Base-by-base conservation (phyloP, 805 yeast genomes). In the Blastobotrys americana region DNA sequence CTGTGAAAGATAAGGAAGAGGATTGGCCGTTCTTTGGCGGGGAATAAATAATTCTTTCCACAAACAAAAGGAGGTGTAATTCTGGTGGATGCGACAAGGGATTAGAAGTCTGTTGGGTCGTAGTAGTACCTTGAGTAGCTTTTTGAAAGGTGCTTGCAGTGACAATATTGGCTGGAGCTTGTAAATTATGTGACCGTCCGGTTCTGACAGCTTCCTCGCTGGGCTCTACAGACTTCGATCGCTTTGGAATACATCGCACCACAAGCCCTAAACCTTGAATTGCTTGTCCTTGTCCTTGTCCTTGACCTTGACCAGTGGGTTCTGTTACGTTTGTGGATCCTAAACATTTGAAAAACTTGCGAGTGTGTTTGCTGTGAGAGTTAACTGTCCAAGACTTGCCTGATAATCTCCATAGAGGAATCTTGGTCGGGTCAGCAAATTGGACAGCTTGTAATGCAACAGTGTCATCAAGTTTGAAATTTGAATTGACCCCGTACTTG, bases 361-460 rank as follows among this genome's bases (percentile, higher is more conserved):
- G 31, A 25, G 31, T 13, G 13, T 25, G 31, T 8, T 13, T 25
- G 31, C 31, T 25, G 8, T 25, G 31, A 8, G 31, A 25, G 13
- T 25, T 8, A 13, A 25, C 31, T 13, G 31, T 25, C 31, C 31
- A 25, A 13, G 31, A 13, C 31, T 25, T 25, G 27, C 54, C 50
- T 15, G 37, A 19, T 8, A 51, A 34, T 15, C 41, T 17, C 54
- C 54, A 51, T 4, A 46, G 35, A 3, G 54, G 52, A 6, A 51
- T 18, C 33, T 28, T 27, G 8, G 39, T 19, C 16, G 45, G 42
- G 37, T 51, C 44, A 10, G 49, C 41, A 38, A 43, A 50, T 16
- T 27, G 13, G n/a, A n/a, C n/a, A n/a, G n/a, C n/a, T n/a, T n/a
- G n/a, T n/a, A n/a, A n/a, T n/a, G n/a, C n/a, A n/a, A n/a, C n/a